Evolutionary conservation across 1,139 yeast species (phyloP), one percentile per base, ranked within the genome.

Genomic region (Hanseniaspora uvarum): DNA sequence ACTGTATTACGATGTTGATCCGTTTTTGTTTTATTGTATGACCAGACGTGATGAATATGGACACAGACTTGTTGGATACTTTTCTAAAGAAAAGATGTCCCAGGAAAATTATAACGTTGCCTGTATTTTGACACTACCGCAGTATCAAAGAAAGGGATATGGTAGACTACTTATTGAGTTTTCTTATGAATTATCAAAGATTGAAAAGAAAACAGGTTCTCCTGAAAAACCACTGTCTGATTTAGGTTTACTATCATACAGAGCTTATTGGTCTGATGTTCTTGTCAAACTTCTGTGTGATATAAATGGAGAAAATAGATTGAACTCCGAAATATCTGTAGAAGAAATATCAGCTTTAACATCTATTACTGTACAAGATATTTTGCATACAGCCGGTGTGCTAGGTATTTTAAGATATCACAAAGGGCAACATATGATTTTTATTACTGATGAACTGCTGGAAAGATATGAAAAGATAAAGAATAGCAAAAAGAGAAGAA

Each of bases 191-290:
- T 72, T 92, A 47, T 85, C 96, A 1, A 80, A 82, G 62, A 83
- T 81, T 56, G 98, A 94, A 64, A 83, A 83, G 56, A 92, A 89
- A 66, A 79, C 82, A 2, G 99, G 99, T 0, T 87, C 96, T 0
- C 99, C 98, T 0, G 99, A 92, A 69, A 94, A 94, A 63, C 99
- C 99, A 2, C 73, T 92, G 33, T 87, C 96, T 0, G 97, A 92
- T 74, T 75, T 92, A 64, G 99, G 99, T 34, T 73, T 92, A 36
- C 74, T 92, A 49, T 86, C 95, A 4, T 92, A 94, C 65, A 80
- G 98, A 66, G 96, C 97, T 0, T 94, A 78, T 65, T 92, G 99
- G 99, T 82, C 97, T 0, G 97, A 92, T 62, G 81, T 94, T 0
- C 74, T 92, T 56, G 82, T 88, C 14, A 82, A 80, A 55, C 66